phyloP scores from a whole-genome alignment of 768 basidiomycete species.

The Lactarius akahatsu region DNA sequence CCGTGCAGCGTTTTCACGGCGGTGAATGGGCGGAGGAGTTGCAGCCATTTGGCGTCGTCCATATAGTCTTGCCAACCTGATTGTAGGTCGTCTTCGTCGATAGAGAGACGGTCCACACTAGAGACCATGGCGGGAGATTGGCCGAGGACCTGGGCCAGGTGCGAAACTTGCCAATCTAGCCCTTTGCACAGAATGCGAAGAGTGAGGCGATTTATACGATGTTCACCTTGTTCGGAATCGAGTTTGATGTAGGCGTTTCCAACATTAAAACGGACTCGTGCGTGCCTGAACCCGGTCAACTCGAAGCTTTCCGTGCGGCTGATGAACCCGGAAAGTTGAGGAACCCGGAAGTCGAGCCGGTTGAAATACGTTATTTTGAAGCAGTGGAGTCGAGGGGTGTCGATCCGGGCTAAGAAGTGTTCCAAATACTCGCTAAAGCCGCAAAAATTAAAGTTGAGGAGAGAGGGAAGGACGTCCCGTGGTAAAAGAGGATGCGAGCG shows the following conservation, averaged over 20 bases:
- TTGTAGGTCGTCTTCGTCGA: neutral
- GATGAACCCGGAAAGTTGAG: conserved; percentile 10
- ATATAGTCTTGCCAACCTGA: neutral
- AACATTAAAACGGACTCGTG: neutral
- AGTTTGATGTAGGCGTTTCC: neutral
- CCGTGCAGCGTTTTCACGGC: too few species aligned
- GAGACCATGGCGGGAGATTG: neutral
- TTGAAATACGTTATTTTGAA: neutral
- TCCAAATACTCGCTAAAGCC: conserved; percentile 3
- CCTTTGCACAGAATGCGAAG: neutral
- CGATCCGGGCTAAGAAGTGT: neutral
- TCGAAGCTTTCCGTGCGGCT: neutral
- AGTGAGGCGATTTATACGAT: neutral
- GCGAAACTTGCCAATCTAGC: conserved; percentile 9
- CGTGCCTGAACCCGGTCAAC: neutral
- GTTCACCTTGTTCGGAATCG: neutral
- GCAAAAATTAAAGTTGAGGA: conserved; percentile 7
- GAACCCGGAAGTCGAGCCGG: neutral
- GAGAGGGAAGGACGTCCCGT: neutral
- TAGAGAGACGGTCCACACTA: neutral
- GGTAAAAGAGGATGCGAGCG: neutral
- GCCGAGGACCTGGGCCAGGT: neutral
- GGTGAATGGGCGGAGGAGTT: too few species aligned
- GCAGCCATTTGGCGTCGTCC: too few species aligned
- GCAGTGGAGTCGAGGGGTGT: neutral